Evolutionary conservation across 2,329 filamentous ascomycete genomes (phyloP), one percentile per base, ranked within the genome.

Genomic region (Alternaria arborescens): DNA sequence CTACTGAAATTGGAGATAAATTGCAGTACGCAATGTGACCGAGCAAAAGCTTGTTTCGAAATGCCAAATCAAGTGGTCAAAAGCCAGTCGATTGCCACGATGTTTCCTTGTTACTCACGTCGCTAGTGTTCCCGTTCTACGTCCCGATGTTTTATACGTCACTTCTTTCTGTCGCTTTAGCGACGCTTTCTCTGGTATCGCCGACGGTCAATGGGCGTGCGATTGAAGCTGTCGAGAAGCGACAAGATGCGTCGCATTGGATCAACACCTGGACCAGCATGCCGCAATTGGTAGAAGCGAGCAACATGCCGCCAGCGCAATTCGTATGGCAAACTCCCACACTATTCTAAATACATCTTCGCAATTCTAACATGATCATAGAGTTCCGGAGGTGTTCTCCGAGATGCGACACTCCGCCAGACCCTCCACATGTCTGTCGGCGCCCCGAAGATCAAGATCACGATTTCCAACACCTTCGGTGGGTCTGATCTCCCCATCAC

Each of bases 401-500:
- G 79, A 41, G 85, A 90, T 68, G 84, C 87, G 1, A 90, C 89
- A 0, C 83, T 91, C 62, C 87, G 88, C 4, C 89, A 91, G 74
- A 91, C 88, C 0, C 73, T 90, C 11, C 85, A 88, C 64, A 79
- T 88, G 65, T 86, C 87, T 5, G 81, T 88, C 4, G 83, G 82
- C 1, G 83, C 85, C 3, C 78, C 83, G 1, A 82, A 85, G n/a
- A 83, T 91, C 64, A 86, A 89, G 14, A 77, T 91, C 41, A 85
- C 86, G 38, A 80, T 91, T 38, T 89, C 87, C 42, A 91, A 91
- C 70, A 85, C 84, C 0, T 91, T 91, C 62, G 88, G 89, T 1
- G 74, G 81, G 1, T 86, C 83, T 36, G 83, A 87, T 60, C 79
- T 91, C 3, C 82, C 85, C 38, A 85, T 91, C 64, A 88, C 85